Conservation (phyloP, 352 stramenopile species). For the Pythium dissimile region DNA sequence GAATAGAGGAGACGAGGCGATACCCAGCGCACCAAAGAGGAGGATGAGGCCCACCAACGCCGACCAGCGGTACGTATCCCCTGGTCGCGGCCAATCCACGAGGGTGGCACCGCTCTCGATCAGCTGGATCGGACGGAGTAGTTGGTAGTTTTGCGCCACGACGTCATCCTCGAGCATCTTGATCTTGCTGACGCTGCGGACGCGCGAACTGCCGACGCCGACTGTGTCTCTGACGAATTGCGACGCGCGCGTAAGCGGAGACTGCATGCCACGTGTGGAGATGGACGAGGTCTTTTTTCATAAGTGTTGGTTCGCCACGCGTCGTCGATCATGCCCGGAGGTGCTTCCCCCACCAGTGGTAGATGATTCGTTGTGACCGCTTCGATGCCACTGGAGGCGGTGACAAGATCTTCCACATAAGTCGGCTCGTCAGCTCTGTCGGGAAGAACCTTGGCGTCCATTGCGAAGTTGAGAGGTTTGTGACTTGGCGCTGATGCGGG, state of each 20-base stretch:
- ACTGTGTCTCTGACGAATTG: neutral
- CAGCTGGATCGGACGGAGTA: neutral
- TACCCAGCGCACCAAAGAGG: constrained; percentile 28
- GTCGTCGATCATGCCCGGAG: no score
- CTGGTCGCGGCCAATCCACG: neutral
- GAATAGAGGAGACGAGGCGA: constrained; percentile 30
- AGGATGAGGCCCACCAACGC: constrained; percentile 23
- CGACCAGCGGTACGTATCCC: neutral
- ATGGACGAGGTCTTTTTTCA: neutral
- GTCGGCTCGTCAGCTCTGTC: neutral
- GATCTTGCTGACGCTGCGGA: neutral
- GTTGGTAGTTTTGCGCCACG: constrained; percentile 3
- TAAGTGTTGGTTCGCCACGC: no score
- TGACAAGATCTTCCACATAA: neutral
- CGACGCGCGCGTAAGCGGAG: neutral
- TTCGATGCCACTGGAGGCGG: neutral
- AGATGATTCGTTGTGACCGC: no score
- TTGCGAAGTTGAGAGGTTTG: neutral
- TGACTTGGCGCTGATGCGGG: neutral
- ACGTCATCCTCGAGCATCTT: constrained; percentile 1
- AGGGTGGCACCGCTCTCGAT: neutral
- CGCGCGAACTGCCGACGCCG: neutral
- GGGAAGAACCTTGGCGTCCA: neutral
- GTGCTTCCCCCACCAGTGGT: no score
- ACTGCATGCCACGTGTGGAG: neutral